Evolutionary conservation across 768 basidiomycete species (phyloP).

Genomic region (Rhizopogon roseolus): DNA sequence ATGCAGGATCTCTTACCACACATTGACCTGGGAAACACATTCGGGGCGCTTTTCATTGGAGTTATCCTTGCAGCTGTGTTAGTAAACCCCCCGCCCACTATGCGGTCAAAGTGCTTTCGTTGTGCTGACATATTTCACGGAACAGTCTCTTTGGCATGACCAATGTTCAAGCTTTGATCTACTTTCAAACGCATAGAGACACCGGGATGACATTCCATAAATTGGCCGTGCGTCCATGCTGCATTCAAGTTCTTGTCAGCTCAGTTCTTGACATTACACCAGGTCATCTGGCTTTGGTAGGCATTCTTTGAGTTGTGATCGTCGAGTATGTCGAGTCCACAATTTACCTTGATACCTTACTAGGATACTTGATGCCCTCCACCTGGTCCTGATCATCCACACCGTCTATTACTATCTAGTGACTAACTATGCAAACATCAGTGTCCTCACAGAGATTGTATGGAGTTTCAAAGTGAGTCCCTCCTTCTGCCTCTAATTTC

Average conservation of each 20-base stretch:
- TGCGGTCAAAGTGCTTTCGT: neutral
- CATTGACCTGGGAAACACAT: neutral
- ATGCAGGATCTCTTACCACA: neutral
- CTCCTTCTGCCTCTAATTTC: neutral
- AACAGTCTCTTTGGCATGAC: too few relatives aligned
- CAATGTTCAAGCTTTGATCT: too few relatives aligned
- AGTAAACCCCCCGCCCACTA: neutral
- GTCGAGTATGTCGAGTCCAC: neutral
- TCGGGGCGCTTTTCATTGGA: too few relatives aligned
- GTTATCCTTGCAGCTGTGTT: neutral
- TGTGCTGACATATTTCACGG: too few relatives aligned
- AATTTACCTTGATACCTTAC: neutral
- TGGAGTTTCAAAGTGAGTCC: slow-evolving; percentile 15
- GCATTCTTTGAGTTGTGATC: neutral
- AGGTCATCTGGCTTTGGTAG: slow-evolving; percentile 6
- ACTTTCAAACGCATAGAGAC: too few relatives aligned
- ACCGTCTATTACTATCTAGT: slow-evolving; percentile 32
- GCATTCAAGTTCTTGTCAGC: neutral
- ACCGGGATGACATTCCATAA: too few relatives aligned
- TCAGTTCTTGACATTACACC: neutral
- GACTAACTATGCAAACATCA: slow-evolving; percentile 27
- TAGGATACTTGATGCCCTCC: slow-evolving; percentile 33
- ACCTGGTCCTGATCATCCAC: slow-evolving; percentile 29
- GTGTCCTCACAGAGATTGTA: slow-evolving; percentile 20
- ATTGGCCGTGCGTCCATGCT: too few relatives aligned